Evolutionary conservation across 2,329 filamentous ascomycete species (phyloP).

Genomic region (Ascochyta pisi): DNA sequence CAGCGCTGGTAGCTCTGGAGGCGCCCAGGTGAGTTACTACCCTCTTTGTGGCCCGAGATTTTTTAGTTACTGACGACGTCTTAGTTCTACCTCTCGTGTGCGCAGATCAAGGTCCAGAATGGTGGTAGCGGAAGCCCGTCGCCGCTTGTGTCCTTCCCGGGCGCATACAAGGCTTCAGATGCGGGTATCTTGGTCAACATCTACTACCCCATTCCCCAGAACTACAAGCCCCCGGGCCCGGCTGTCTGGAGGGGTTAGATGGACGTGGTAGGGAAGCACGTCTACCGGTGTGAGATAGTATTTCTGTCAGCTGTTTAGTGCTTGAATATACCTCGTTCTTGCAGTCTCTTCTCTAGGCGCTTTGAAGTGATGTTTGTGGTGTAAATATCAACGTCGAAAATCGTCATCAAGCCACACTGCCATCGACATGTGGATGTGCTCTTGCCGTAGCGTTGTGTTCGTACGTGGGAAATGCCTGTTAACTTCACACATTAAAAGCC

Average conservation of each 20-base stretch:
- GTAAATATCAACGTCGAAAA: too few relatives aligned
- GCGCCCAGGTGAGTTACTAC: conserved; percentile 38
- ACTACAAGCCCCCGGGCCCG: conserved; percentile 16
- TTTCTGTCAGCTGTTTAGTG: background rate
- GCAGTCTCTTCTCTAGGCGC: too few relatives aligned
- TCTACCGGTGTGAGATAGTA: background rate
- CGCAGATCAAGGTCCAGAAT: conserved; percentile 52
- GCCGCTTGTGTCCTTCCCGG: conserved; percentile 51
- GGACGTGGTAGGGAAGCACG: background rate
- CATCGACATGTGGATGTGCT: too few relatives aligned
- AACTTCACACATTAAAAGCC: too few relatives aligned
- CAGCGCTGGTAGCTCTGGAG: conserved; percentile 40
- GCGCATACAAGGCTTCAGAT: conserved; percentile 37
- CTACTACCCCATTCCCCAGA: conserved; percentile 10
- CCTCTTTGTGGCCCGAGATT: background rate
- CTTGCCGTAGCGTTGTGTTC: too few relatives aligned
- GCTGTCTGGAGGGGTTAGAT: conserved; percentile 16
- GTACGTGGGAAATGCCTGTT: too few relatives aligned
- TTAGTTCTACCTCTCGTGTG: conserved; percentile 56
- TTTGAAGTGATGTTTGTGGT: too few relatives aligned
- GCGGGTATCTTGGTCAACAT: conserved; percentile 21
- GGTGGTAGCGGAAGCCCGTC: conserved; percentile 45
- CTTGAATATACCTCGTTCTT: too few relatives aligned
- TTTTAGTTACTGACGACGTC: background rate
- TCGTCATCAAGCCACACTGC: too few relatives aligned